These are phyloP conservation scores for Prunus kanzakura DNA, from an alignment of 306 rosid genomes.

Conservation along the genomic window DNA sequence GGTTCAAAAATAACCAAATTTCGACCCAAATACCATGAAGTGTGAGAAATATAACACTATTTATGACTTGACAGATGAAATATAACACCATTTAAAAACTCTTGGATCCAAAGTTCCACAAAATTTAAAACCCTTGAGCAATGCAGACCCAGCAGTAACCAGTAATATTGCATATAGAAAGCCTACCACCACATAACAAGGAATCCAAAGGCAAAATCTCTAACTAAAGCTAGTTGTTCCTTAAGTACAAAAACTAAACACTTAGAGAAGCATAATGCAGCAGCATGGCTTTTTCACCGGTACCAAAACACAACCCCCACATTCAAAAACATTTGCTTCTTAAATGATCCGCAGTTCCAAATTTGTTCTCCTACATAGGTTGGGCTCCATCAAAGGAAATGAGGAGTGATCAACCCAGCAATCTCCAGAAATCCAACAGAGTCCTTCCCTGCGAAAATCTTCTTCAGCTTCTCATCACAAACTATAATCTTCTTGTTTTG, in stretches of 20 bases:
- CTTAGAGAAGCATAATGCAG: constrained; percentile 29
- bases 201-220: constrained; percentile 26
- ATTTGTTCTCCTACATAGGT: not conserved
- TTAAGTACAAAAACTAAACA: constrained; percentile 17
- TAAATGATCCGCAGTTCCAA: not conserved
- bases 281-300: constrained; percentile 4
- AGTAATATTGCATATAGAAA: constrained; percentile 17
- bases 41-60: too few species aligned
- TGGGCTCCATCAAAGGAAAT: constrained; percentile 53
- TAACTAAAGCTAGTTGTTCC: constrained; percentile 29
- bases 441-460: constrained; percentile 71
- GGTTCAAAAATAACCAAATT: too few species aligned
- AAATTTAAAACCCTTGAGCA: constrained; percentile 5
- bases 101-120: constrained; percentile 6
- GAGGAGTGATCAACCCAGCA: constrained; percentile 83
- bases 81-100: not conserved
- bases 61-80: not conserved
- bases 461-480: constrained; percentile 93
- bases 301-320: constrained; percentile 37
- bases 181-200: constrained; percentile 25
- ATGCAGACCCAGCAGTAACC: constrained; percentile 5
- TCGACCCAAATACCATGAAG: too few species aligned
- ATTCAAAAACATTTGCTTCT: constrained; percentile 27
- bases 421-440: constrained; percentile 78
- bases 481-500: constrained; percentile 66